phyloP scores from a whole-genome alignment of 2,329 filamentous ascomycete species.

The Amesomyces nigricolor region DNA sequence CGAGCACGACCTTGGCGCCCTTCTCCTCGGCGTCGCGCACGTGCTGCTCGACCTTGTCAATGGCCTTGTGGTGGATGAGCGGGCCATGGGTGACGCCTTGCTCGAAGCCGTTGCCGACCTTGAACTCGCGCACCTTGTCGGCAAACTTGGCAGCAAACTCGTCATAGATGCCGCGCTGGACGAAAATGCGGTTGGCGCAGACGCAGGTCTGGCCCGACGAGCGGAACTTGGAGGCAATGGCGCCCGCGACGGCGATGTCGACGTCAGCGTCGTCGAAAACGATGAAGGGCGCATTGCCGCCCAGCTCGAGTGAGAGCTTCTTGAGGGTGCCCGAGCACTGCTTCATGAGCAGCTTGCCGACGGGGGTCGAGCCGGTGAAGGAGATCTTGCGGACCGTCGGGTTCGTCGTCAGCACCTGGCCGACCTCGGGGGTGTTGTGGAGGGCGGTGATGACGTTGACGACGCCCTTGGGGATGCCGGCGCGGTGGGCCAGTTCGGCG shows the following conservation, averaged over 20 bases:
- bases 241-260: constrained; percentile 75
- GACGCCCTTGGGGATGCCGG: constrained; percentile 84
- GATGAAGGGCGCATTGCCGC: constrained; percentile 93
- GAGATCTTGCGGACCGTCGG: constrained; percentile 80
- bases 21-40: constrained; percentile 73
- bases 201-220: constrained; percentile 95
- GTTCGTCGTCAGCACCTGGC: constrained; percentile 68
- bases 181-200: constrained; percentile 76
- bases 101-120: constrained; percentile 68
- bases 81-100: constrained; percentile 71
- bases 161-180: constrained; percentile 74
- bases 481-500: constrained; percentile 77
- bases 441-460: constrained; percentile 81
- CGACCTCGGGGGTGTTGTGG: constrained; percentile 74
- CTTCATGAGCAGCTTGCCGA: constrained; percentile 77
- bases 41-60: constrained; percentile 72
- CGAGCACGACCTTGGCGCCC: constrained; percentile 68
- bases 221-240: constrained; percentile 85
- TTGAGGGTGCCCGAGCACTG: constrained; percentile 82
- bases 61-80: constrained; percentile 76
- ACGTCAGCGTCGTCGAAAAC: constrained; percentile 94
- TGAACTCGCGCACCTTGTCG: constrained; percentile 67
- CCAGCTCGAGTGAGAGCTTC: constrained; percentile 78
- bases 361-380: constrained; percentile 76
- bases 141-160: constrained; percentile 63